Base-by-base conservation (phyloP, 306 rosid species). In the Casuarina equisetifolia region DNA sequence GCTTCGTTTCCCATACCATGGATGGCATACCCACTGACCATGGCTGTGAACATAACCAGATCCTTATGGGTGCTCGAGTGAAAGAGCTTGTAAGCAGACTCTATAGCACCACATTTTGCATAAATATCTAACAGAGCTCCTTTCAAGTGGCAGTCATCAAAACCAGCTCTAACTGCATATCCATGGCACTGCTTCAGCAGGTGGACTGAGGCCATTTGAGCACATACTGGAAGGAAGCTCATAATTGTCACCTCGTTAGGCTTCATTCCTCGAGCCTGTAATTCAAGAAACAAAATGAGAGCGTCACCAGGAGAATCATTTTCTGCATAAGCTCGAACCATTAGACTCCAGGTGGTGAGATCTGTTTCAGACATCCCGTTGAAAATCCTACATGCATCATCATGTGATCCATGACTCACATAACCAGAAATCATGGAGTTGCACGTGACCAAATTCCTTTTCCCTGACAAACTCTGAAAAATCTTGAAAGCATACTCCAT, bases 261-360 rank as follows among this genome's bases (percentile, higher is more conserved):
- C 80, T 85, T 94, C 97, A 88, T 85, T 80, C 97, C 93, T 77
- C 6, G 86, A 69, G 82, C 75, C 79, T 90, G 95, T 77, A 94
- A 84, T 80, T 83, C 85, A 5, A 5, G 69, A 74, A 88, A 81
- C 84, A 92, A 59, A 72, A 45, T 62, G 49, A 90, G 79, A 66
- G 97, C 92, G 79, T 85, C 86, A 81, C 74, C 88, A 62, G 84
- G 88, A 86, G 87, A 79, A 79, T 88, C 91, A 73, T 92, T 94
- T 77, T 86, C 92, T 4, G 92, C 96, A 76, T 90, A 88, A 75
- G 83, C 96, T 49, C 89, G 87, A 69, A 94, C 77, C 98, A 94
- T 86, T 39, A 92, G 89, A 88, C 92, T 94, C 97, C 97, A 94
- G 20, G 94, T 88, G 81, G 96, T 92, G 80, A 92, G 90, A 85